Evolutionary conservation across 2,329 filamentous ascomycete species (phyloP).

Genomic region (Aspergillus vadensis): DNA sequence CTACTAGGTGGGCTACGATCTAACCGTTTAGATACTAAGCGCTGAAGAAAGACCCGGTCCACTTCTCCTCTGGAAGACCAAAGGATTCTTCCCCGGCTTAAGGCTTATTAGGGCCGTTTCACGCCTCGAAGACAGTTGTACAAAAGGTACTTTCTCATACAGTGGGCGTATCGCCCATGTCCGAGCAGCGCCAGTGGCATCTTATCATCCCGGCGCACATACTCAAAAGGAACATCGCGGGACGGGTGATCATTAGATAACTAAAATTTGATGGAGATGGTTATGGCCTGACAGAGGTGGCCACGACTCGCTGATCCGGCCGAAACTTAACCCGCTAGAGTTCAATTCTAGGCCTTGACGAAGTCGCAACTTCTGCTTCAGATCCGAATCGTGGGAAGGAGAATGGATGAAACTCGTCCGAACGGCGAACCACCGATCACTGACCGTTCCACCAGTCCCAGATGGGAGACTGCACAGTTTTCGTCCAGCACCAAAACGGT

Average conservation of each 20-base stretch:
- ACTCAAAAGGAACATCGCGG: not conserved
- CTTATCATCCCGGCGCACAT: not conserved
- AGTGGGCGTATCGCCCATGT: not conserved
- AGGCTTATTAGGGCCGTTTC: slow-evolving; percentile 3
- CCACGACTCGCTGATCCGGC: not conserved
- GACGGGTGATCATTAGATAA: not conserved
- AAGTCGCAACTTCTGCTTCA: not conserved
- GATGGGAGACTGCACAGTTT: not conserved
- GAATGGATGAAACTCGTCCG: not conserved
- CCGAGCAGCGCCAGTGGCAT: not conserved
- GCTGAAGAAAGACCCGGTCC: not conserved
- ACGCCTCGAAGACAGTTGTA: not conserved
- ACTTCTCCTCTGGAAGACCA: not conserved
- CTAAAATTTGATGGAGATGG: not conserved
- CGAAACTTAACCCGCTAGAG: not conserved
- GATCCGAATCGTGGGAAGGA: not conserved
- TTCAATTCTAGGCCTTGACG: not conserved
- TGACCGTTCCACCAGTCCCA: not conserved
- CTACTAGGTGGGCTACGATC: not conserved
- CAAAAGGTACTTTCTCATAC: not conserved
- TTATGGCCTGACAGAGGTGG: not conserved
- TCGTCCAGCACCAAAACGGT: not conserved
- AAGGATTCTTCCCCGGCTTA: not conserved
- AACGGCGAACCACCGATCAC: not conserved
- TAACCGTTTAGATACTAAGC: not conserved